Percentiles rank a stretch among this genome's conserved stretches.
These are phyloP conservation scores for Claviceps lovelessii DNA, from an alignment of 2,329 filamentous ascomycete genomes.

Conservation along the genomic window DNA sequence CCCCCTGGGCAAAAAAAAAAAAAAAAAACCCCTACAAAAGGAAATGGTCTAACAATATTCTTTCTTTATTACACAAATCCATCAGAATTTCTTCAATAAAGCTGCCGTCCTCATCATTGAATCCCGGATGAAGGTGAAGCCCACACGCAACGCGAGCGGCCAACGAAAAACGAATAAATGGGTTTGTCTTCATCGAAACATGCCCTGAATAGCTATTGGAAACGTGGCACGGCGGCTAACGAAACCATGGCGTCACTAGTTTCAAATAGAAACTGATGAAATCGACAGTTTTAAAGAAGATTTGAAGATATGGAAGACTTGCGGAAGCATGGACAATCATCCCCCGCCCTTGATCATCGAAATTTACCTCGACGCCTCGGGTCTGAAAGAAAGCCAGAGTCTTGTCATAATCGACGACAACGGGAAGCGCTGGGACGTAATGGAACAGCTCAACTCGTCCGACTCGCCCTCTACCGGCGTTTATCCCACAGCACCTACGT, in stretches of 20 bases:
- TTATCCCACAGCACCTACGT: slow-evolving; percentile 24
- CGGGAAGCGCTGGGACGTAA: slow-evolving; percentile 85
- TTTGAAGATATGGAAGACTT: slow-evolving; percentile 65
- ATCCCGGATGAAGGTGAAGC: slow-evolving; percentile 58
- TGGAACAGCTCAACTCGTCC: slow-evolving; percentile 61
- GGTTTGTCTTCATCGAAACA: slow-evolving; percentile 38
- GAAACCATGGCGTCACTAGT: slow-evolving; percentile 37
- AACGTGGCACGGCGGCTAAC: neutral
- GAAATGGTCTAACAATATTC: neutral
- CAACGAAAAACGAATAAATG: slow-evolving; percentile 64
- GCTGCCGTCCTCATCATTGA: slow-evolving; percentile 72
- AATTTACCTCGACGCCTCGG: slow-evolving; percentile 69
- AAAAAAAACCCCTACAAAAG: neutral
- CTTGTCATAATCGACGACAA: slow-evolving; percentile 77
- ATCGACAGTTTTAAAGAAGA: slow-evolving; percentile 77
- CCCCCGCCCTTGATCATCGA: slow-evolving; percentile 82
- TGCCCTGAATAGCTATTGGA: neutral
- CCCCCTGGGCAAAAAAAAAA: too few species aligned
- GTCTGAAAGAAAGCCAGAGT: slow-evolving; percentile 69
- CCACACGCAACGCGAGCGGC: slow-evolving; percentile 25
- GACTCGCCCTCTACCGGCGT: slow-evolving; percentile 34
- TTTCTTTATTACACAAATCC: neutral
- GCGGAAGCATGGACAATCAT: slow-evolving; percentile 60
- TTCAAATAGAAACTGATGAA: slow-evolving; percentile 88
- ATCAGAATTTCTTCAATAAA: slow-evolving; percentile 81